Percentiles rank a stretch among this genome's conserved stretches.
Evolutionary conservation across 2,329 filamentous ascomycete genomes (phyloP).

Genomic region (Periglandula ipomoeae): DNA sequence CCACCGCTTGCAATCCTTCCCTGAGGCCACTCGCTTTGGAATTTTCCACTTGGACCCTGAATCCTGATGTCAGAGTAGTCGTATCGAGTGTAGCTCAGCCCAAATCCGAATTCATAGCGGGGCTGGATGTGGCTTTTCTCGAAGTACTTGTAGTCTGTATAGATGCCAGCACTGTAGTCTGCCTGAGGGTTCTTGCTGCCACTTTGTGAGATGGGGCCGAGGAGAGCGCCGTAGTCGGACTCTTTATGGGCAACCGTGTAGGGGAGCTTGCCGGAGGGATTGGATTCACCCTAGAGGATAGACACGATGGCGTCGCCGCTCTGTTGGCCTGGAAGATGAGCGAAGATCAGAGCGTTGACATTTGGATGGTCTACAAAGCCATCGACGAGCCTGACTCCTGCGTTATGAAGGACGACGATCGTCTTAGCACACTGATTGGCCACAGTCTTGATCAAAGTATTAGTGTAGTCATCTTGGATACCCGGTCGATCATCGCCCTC

Average conservation of each 20-base stretch:
- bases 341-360: constrained; percentile 54
- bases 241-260: constrained; percentile 51
- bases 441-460: constrained; percentile 46
- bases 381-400: constrained; percentile 51
- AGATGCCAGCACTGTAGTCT: constrained; percentile 41
- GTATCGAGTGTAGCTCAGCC: constrained; percentile 47
- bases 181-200: constrained; percentile 43
- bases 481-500: constrained; percentile 58
- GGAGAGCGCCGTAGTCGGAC: constrained; percentile 43
- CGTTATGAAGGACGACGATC: constrained; percentile 56
- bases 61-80: constrained; percentile 34
- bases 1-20: constrained; percentile 35
- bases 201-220: constrained; percentile 30
- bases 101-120: constrained; percentile 47
- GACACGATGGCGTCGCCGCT: constrained; percentile 46
- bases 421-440: constrained; percentile 51
- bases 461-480: constrained; percentile 57
- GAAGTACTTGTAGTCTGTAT: constrained; percentile 47
- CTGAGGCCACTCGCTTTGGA: constrained; percentile 26
- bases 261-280: constrained; percentile 49
- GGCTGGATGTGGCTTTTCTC: constrained; percentile 38
- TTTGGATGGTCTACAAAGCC: constrained; percentile 54
- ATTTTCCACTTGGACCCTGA: constrained; percentile 11
- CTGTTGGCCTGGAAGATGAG: constrained; percentile 56
- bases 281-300: constrained; percentile 47